These are phyloP conservation scores for Lindgomyces ingoldianus DNA, from an alignment of 495 filamentous ascomycete genomes.

Conservation along the genomic window DNA sequence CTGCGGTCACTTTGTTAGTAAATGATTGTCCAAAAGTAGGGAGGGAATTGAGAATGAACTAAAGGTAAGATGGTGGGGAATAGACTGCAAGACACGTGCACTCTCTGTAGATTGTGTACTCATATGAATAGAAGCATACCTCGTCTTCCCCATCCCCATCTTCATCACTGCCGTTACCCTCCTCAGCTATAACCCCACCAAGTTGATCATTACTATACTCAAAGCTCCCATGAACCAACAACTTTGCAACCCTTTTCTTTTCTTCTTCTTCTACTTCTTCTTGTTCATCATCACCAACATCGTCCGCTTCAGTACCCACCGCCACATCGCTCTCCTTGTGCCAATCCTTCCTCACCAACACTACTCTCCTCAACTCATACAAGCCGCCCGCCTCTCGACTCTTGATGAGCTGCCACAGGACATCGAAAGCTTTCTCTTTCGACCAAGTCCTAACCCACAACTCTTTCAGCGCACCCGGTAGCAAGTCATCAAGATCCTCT, in stretches of 20 bases:
- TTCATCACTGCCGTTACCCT: not conserved
- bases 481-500: constrained; percentile 1
- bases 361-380: constrained; percentile 13
- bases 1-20: not conserved
- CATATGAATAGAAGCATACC: not conserved
- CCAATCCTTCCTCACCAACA: constrained; percentile 11
- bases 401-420: constrained; percentile 1
- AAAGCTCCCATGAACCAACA: not conserved
- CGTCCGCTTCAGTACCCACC: not conserved
- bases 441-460: constrained; percentile 8
- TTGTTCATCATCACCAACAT: not conserved
- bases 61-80: too few relatives aligned
- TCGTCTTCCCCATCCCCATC: not conserved
- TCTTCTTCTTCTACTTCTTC: not conserved
- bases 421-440: constrained; percentile 11
- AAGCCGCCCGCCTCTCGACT: constrained; percentile 1
- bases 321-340: not conserved
- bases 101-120: not conserved
- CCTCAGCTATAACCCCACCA: not conserved
- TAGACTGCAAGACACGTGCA: too few relatives aligned
- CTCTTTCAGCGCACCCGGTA: not conserved
- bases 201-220: not conserved
- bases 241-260: not conserved
- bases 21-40: not conserved
- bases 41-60: too few relatives aligned